phyloP scores from a whole-genome alignment of 805 yeast genomes.

The Candida saitoana region DNA sequence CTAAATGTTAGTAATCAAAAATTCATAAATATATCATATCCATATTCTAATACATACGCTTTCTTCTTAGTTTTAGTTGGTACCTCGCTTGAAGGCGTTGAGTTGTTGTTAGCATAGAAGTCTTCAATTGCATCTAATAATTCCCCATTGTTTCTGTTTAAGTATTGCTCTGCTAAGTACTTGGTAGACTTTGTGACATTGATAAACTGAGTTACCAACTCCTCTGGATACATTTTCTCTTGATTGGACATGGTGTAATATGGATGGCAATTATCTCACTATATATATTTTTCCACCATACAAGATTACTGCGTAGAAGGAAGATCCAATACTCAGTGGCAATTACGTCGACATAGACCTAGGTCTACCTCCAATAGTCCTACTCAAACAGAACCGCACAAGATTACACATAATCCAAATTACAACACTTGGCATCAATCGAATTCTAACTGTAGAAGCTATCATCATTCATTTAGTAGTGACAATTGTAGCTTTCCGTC shows the following conservation, averaged over 20 bases:
- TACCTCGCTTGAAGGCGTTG: conserved; percentile 2
- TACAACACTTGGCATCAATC: no score
- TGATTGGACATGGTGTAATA: conserved; percentile 14
- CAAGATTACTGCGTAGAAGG: neutral
- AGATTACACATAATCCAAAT: no score
- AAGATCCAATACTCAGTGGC: no score
- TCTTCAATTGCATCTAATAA: conserved; percentile 40
- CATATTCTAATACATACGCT: conserved; percentile 7
- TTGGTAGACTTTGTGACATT: conserved; percentile 32
- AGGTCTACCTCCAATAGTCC: no score
- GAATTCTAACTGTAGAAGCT: no score
- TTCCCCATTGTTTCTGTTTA: conserved; percentile 33
- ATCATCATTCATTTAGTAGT: no score
- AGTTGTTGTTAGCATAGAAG: conserved; percentile 25
- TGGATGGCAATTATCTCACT: neutral
- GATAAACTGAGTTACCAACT: conserved; percentile 31
- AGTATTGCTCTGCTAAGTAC: conserved; percentile 38
- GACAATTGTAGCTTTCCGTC: no score
- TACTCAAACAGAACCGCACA: no score
- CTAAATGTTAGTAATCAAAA: conserved; percentile 4
- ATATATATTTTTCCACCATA: neutral
- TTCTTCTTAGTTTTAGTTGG: conserved; percentile 1
- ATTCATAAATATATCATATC: neutral
- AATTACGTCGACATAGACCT: no score
- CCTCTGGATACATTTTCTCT: conserved; percentile 10